Evolutionary conservation across 352 stramenopile species (phyloP), one percentile per base, ranked within the genome.

Genomic region (Blastocystis sp.): DNA sequence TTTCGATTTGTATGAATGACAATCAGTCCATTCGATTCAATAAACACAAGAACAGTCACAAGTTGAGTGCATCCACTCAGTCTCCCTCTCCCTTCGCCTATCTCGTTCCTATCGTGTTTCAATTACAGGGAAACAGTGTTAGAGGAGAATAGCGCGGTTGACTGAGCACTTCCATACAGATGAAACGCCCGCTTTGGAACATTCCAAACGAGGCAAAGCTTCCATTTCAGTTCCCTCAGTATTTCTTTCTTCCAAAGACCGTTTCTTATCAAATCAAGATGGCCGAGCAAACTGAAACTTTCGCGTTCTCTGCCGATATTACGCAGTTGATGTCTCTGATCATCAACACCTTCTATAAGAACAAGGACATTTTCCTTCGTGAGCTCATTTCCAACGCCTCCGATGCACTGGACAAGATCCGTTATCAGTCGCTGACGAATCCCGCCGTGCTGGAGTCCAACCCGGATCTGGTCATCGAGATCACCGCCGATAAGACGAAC

Each of bases 291-390:
- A 92, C 95, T 59, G 97, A 99, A 94, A 98, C 95, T 89, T 99
- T 98, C 90, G 97, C 96, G 90, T 99, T 99, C 93, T 98, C 94
- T 87, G 96, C 97, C 89, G 97, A 99, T 91, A 99, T 99, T 93
- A 99, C 98, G 93, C 97, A 99, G 93, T 93, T 99, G 76, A 92
- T 99, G 91, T 98, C 94, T 89, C 91, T 99, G 90, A 99, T 97
- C 91, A 96, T 96, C 90, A 96, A 96, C 93, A 91, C 81, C 14
- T 98, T 99, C 92, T 99, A 99, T 95, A 98, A 95, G 89, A 98
- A 98, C 95, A 99, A 99, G 94, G 97, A 99, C 89, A 97, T 99
- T 89, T 99, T 99, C 92, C 89, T 97, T 52, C 89, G 91, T 48
- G 91, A 92, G 80, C 91, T 98, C 64, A 98, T 98, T 91, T 98